A percentile compares a stretch with the other conserved stretches of the same genome.
Conservation (phyloP, 1,139 yeast genomes). For the Candida pseudocylindracea region DNA sequence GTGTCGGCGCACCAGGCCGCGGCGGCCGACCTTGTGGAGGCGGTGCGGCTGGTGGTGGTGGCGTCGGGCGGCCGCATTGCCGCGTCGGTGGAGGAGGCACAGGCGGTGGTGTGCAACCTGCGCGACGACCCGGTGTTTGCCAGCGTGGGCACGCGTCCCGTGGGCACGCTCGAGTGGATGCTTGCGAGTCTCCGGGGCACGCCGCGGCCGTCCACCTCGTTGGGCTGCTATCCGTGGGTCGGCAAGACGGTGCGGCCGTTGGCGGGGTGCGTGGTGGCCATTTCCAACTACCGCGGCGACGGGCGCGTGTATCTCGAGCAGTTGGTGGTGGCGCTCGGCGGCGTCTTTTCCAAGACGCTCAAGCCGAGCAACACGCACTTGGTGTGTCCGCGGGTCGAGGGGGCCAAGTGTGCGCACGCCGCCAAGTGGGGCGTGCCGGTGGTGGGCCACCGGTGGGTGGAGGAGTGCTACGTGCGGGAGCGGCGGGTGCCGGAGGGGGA, state of each 20-base stretch:
- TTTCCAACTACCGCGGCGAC: conserved; percentile 73
- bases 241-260: conserved; percentile 23
- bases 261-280: conserved; percentile 29
- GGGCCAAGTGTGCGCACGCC: conserved; percentile 46
- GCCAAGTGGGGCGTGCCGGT: conserved; percentile 33
- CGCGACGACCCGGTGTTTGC: not conserved
- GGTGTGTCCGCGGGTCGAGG: conserved; percentile 43
- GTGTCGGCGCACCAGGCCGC: not conserved
- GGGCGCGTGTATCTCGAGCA: conserved; percentile 50
- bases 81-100: not conserved
- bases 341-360: conserved; percentile 48
- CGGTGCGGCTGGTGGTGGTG: not conserved
- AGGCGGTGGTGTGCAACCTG: no score
- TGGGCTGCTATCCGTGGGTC: no score
- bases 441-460: conserved; percentile 81
- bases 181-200: conserved; percentile 2
- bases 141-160: not conserved
- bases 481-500: no score
- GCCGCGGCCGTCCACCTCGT: no score
- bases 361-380: conserved; percentile 49
- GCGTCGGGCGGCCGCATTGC: not conserved
- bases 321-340: conserved; percentile 55
- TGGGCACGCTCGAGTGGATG: not conserved
- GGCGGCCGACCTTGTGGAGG: not conserved
- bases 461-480: conserved; percentile 33